These are phyloP conservation scores for Pseudonitzschia pungens DNA, from an alignment of 108 stramenopile species.

Conservation along the genomic window DNA sequence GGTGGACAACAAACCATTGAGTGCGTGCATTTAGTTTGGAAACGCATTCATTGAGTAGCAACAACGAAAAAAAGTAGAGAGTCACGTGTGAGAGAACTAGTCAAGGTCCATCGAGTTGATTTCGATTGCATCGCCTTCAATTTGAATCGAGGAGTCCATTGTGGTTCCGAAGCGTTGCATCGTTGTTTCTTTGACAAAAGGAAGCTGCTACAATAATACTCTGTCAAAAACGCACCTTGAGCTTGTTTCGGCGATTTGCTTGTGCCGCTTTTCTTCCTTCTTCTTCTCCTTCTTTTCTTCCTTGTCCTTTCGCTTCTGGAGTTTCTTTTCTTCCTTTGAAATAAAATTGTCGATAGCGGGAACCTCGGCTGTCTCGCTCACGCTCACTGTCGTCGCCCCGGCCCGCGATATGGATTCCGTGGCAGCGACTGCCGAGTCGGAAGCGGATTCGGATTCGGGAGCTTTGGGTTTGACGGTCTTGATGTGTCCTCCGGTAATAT, in stretches of 20 bases:
- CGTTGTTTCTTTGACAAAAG: too few relatives aligned
- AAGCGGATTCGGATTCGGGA: not conserved
- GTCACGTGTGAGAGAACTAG: too few relatives aligned
- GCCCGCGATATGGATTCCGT: too few relatives aligned
- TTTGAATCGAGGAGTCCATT: too few relatives aligned
- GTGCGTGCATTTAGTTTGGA: too few relatives aligned
- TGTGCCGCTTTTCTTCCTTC: not conserved
- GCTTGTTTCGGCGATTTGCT: slow-evolving; percentile 3
- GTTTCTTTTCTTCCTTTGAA: not conserved
- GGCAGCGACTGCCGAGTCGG: not conserved
- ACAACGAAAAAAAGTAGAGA: too few relatives aligned
- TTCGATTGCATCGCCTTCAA: too few relatives aligned
- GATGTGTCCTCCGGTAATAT: not conserved
- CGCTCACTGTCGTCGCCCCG: not conserved
- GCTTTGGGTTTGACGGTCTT: not conserved
- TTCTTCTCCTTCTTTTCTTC: not conserved
- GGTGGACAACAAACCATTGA: too few relatives aligned
- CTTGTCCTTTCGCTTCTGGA: not conserved
- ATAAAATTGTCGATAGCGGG: not conserved
- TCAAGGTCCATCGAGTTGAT: too few relatives aligned
- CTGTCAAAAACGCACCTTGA: not conserved
- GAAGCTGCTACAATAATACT: too few relatives aligned
- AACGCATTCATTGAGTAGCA: too few relatives aligned
- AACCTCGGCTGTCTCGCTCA: not conserved
- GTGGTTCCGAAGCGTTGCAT: too few relatives aligned